Base-by-base conservation (phyloP, 1,139 yeast genomes). In the Saccharomyces hybrid region DNA sequence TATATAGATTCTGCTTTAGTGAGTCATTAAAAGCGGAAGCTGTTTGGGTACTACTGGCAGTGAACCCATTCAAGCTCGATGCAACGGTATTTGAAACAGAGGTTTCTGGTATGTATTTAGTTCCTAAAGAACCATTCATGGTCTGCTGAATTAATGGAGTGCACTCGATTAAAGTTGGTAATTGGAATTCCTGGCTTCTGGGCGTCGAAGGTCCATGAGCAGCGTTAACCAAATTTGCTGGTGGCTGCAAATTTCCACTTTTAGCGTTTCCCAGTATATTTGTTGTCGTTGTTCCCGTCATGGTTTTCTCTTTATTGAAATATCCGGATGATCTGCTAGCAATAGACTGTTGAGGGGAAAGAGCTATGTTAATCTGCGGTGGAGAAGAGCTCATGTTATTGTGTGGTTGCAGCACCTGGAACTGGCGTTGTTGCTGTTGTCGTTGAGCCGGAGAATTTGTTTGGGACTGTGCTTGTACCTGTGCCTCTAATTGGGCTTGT, bases 81-180 rank as follows among this genome's bases (percentile, higher is more conserved):
- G 52, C 19, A 13, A 46, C 44, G 32, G 16, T 44, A 26, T 48
- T 54, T 23, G 38, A 16, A 25, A 13, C 28, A 5, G 44, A 47
- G 14, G 42, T 25, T 4, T 13, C 31, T 23, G 62, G 60, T 9
- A 58, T 49, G 44, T 54, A 54, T 46, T 58, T 62, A 8, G 60
- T 51, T 46, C 60, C 57, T 47, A 65, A 52, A 5, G 67, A 62
- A 13, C 67, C 69, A 54, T 61, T 59, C 69, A 65, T 65, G 6
- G 69, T 61, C 42, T 63, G 66, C 54, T 65, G 68, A n/a, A 65
- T 64, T 28, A 64, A 54, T 9, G 69, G 69, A 5, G 69, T 65
- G 44, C 64, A 62, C 49, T 62, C 62, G 5, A 61, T 58, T 42
- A 60, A 54, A 19, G 58, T 49, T 6, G 62, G 52, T 19, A 55